These are phyloP conservation scores for Talaromyces adpressus DNA, from an alignment of 495 filamentous ascomycete genomes.

Conservation along the genomic window DNA sequence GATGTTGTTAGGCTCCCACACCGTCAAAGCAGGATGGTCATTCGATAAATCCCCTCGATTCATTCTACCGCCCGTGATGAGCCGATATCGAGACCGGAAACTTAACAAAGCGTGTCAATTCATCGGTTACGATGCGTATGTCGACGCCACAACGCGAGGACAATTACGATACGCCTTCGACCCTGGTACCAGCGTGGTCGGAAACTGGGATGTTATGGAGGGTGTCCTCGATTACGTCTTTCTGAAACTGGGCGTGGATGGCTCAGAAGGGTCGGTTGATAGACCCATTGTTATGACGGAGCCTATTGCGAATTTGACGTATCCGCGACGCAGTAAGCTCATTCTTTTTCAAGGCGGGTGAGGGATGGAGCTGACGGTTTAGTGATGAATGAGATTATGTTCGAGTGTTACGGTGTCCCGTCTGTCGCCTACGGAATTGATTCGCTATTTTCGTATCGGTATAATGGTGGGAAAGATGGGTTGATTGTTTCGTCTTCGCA, in stretches of 20 bases:
- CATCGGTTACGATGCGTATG: slow-evolving; percentile 83
- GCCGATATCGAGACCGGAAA: slow-evolving; percentile 90
- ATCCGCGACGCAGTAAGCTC: slow-evolving; percentile 73
- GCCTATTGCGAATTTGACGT: slow-evolving; percentile 80
- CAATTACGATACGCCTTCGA: slow-evolving; percentile 91
- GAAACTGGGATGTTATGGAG: slow-evolving; percentile 97
- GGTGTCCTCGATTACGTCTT: slow-evolving; percentile 88
- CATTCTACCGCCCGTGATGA: slow-evolving; percentile 78
- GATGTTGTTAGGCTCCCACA: slow-evolving; percentile 61
- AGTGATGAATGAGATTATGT: slow-evolving; percentile 97
- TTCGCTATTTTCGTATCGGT: slow-evolving; percentile 86
- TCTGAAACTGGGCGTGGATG: slow-evolving; percentile 82
- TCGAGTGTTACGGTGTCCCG: slow-evolving; percentile 87
- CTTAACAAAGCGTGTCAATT: slow-evolving; percentile 82
- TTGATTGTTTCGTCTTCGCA: slow-evolving; percentile 88
- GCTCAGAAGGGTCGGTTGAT: slow-evolving; percentile 62
- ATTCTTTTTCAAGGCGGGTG: neutral
- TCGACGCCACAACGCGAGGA: slow-evolving; percentile 85
- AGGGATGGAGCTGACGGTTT: slow-evolving; percentile 11
- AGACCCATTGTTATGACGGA: slow-evolving; percentile 94
- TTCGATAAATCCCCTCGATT: slow-evolving; percentile 77
- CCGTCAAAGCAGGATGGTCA: slow-evolving; percentile 89
- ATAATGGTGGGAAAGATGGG: slow-evolving; percentile 84
- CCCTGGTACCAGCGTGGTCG: slow-evolving; percentile 78
- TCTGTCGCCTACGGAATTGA: slow-evolving; percentile 91